Conservation (phyloP, 2,329 filamentous ascomycete genomes). For the Fusarium proliferatum region DNA sequence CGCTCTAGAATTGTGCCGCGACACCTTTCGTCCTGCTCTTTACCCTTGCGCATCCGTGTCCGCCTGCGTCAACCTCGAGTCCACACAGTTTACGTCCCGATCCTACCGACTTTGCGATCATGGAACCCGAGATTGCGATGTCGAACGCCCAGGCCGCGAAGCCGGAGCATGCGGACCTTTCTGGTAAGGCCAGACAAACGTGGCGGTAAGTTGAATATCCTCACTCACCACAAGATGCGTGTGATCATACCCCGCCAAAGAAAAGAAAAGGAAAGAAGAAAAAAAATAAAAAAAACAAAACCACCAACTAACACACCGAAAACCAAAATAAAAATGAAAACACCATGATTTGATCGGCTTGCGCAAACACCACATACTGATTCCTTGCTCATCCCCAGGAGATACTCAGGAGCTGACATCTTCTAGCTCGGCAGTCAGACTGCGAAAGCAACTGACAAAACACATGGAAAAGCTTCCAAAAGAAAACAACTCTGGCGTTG, state of each 20-base stretch:
- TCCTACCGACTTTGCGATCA: slow-evolving; percentile 27
- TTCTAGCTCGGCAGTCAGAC: slow-evolving; percentile 56
- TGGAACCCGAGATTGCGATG: slow-evolving; percentile 36
- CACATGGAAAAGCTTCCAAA: slow-evolving; percentile 57
- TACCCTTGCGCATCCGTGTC: slow-evolving; percentile 14
- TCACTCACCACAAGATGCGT: background rate
- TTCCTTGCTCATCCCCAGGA: slow-evolving; percentile 17
- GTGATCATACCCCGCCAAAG: slow-evolving; percentile 9
- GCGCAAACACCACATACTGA: slow-evolving; percentile 10
- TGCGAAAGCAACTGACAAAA: slow-evolving; percentile 56
- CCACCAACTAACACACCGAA: background rate
- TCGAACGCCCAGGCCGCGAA: slow-evolving; percentile 20
- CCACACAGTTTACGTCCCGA: slow-evolving; percentile 18
- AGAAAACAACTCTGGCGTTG: slow-evolving; percentile 50
- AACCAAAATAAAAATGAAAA: background rate
- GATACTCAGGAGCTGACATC: slow-evolving; percentile 33
- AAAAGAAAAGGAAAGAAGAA: background rate
- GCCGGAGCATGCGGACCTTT: slow-evolving; percentile 37
- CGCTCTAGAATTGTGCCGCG: slow-evolving; percentile 34
- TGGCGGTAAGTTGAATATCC: slow-evolving; percentile 53
- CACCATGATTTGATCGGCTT: slow-evolving; percentile 4
- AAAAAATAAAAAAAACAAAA: background rate
- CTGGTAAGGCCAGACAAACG: slow-evolving; percentile 49
- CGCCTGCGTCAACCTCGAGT: slow-evolving; percentile 5
- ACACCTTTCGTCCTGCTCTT: slow-evolving; percentile 28